A percentile compares a stretch with the other conserved stretches of the same genome.
These are phyloP conservation scores for Colletotrichum orbiculare DNA, from an alignment of 2,329 filamentous ascomycete species.

Conservation along the genomic window DNA sequence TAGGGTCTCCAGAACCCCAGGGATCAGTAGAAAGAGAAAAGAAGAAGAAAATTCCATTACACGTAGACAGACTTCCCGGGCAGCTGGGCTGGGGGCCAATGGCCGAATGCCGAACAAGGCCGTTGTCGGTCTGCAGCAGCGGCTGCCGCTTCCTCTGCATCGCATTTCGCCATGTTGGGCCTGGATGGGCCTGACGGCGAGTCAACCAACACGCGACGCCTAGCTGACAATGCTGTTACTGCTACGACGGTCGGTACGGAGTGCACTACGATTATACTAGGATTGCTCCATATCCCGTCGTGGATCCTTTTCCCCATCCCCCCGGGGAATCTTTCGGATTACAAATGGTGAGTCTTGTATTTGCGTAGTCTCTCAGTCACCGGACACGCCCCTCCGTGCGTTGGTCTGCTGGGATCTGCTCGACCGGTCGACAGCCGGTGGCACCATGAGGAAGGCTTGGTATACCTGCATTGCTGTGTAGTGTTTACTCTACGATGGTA, in stretches of 20 bases:
- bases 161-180: no score
- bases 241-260: no score
- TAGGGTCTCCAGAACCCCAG: neutral
- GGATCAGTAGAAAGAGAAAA: neutral
- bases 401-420: no score
- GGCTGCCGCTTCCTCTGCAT: neutral
- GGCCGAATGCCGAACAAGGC: slow-evolving; percentile 35
- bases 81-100: neutral
- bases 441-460: no score
- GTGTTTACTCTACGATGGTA: no score
- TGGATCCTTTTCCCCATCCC: slow-evolving; percentile 21
- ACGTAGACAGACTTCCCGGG: neutral
- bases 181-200: slow-evolving; percentile 6
- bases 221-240: slow-evolving; percentile 3
- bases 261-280: neutral
- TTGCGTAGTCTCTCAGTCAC: slow-evolving; percentile 13
- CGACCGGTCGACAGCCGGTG: no score
- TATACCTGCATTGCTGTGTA: no score
- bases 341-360: slow-evolving; percentile 29
- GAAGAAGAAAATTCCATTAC: neutral
- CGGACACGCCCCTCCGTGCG: neutral
- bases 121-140: slow-evolving; percentile 19
- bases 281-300: slow-evolving; percentile 32
- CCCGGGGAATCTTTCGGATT: slow-evolving; percentile 36
- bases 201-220: slow-evolving; percentile 23